Base-by-base conservation (phyloP, 164 flowering plant genomes). In the Saururus chinensis region DNA sequence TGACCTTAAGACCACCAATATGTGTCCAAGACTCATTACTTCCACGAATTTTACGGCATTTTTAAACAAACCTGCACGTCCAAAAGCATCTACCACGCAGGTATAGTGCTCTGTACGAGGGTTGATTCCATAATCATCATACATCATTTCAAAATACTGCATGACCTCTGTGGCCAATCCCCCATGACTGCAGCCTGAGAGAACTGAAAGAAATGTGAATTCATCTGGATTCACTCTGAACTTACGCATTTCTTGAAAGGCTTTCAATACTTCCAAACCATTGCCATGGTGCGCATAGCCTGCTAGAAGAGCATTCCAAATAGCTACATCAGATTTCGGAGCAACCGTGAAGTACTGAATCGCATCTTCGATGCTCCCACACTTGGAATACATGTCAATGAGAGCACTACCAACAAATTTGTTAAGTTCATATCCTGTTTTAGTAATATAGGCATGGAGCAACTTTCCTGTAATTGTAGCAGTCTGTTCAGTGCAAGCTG, bases 261-360 rank as follows among this genome's bases (percentile, higher is more conserved):
- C 35, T 48, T 53, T 51, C 57, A 68, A 40, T 16, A 58, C 58
- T 61, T 57, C 71, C 40, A 35, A 40, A n/a, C 71, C 66, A 63
- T 62, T 62, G 16, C 71, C 71, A 68, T 62, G 71, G 22, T 52
- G 61, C 26, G 71, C 71, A 51, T 68, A 40, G n/a, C 71, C 71
- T 11, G 61, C 58, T 51, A 68, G 61, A 7, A 68, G 51, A 40
- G 66, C 54, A 52, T 68, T 62, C 66, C 71, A 68, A 37, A 63
- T 12, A 1, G 63, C 66, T 51, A 58, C 19, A 52, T 68, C 71
- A 37, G 23, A n/a, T 57, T 68, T 63, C 23, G 56, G 41, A 7
- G 25, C 51, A 23, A 20, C 52, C 24, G 23, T 30, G 24, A 68
- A 68, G 52, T 51, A 63, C 41, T 20, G n/a, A 40, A 62, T 48